Base-by-base conservation (phyloP, 2,329 filamentous ascomycete genomes). In the Ceratocystis alfenasii region DNA sequence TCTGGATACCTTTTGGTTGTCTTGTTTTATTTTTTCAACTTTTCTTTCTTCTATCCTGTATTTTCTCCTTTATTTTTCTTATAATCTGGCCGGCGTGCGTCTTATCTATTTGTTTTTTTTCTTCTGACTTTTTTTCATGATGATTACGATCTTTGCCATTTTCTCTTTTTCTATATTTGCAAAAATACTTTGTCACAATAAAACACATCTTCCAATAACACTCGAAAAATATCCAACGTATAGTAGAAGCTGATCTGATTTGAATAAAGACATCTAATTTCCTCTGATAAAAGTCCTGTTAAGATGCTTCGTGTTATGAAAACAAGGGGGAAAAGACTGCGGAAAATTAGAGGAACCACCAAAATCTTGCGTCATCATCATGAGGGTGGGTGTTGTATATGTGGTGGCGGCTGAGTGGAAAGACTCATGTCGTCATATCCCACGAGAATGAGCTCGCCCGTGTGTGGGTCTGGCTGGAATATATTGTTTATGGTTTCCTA, bases 381-480 rank as follows among this genome's bases (percentile, higher is more conserved):
- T 20, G 6, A n/a, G 46, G 3, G 10, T 12, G 1, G 36, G 36
- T 41, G 36, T 15, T 41, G 36, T 4, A 41, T 1, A 41, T 41
- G 10, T 1, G 22, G 4, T 57, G 69, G 12, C 73, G 74, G 76
- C 45, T 73, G 71, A 48, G 75, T 70, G 0, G 72, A 70, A 12
- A 76, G 72, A 28, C 70, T 73, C n/a, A 73, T 72, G 66, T 77
- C 74, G 62, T 75, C 70, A 63, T 75, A 77, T 3, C 74, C 75
- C 6, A 74, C 73, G 15, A 77, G 72, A 44, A 71, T 75, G 50
- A 77, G 69, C 46, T 74, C 74, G 57, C 75, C 76, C 7, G 75
- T 77, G 63, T 72, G 73, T 3, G 75, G 75, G 62, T 77, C 75
- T 45, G 72, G 72, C 7, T 73, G 75, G 69, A 77, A 77, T 2